A percentile compares a stretch with the other conserved stretches of the same genome.
Evolutionary conservation across 257 asterid species (phyloP).

Genomic region (Fraxinus anomala): DNA sequence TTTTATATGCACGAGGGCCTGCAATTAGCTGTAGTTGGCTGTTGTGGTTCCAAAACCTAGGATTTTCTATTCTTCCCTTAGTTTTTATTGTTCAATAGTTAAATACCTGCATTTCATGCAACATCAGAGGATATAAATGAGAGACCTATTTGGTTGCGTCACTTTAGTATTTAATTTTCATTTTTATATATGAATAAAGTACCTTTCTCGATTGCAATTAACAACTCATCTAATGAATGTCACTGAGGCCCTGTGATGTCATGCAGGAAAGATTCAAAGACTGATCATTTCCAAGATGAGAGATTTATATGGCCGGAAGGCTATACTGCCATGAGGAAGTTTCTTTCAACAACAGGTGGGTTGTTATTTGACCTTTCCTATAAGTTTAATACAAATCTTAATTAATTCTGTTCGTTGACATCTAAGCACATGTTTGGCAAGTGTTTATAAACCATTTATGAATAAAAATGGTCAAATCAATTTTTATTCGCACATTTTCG

Average conservation of each 20-base stretch:
- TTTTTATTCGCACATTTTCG: too few relatives aligned
- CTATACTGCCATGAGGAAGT: constrained; percentile 74
- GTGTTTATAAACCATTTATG: too few relatives aligned
- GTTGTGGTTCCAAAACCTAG: constrained; percentile 18
- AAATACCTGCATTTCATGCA: not conserved
- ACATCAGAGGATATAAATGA: not conserved
- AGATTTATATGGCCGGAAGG: constrained; percentile 87
- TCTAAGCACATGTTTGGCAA: not conserved
- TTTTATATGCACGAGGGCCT: constrained; percentile 4
- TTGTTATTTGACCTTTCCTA: constrained; percentile 19
- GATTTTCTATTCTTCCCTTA: constrained; percentile 9
- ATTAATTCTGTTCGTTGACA: constrained; percentile 13
- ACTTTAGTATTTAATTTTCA: constrained; percentile 17
- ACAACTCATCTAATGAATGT: constrained; percentile 26
- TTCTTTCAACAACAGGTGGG: constrained; percentile 62
- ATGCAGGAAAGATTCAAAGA: constrained; percentile 79
- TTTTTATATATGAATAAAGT: constrained; percentile 7
- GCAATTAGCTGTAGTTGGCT: constrained; percentile 12
- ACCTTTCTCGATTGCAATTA: constrained; percentile 20
- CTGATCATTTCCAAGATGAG: constrained; percentile 65
- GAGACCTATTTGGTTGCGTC: constrained; percentile 11
- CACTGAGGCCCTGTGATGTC: constrained; percentile 30
- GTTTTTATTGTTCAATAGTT: not conserved
- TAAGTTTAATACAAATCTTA: constrained; percentile 13
- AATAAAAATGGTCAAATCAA: too few relatives aligned